Conservation (phyloP, 2,329 filamentous ascomycete species). For the Talaromyces atroroseus region DNA sequence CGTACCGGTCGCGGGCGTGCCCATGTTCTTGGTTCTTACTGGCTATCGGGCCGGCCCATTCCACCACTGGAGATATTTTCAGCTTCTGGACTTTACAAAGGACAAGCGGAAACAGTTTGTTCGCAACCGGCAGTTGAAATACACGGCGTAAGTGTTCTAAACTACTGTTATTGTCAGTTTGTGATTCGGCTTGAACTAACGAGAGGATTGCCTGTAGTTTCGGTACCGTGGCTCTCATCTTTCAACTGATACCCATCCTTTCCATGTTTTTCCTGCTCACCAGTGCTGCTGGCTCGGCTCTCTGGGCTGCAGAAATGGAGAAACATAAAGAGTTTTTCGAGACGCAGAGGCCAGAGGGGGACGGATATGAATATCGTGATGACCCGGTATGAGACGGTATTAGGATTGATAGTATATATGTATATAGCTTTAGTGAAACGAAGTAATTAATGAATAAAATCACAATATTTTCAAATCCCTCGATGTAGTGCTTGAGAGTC, state of each 20-base stretch:
- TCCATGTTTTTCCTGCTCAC: conserved; percentile 95
- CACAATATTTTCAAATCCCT: neutral
- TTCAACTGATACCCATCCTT: conserved; percentile 82
- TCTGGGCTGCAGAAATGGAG: conserved; percentile 82
- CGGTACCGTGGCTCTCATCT: conserved; percentile 72
- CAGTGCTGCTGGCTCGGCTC: conserved; percentile 72
- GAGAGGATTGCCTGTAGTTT: conserved; percentile 48
- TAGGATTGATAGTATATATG: neutral
- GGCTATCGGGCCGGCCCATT: conserved; percentile 83
- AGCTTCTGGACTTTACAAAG: conserved; percentile 68
- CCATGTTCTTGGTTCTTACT: conserved; percentile 80
- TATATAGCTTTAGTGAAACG: neutral
- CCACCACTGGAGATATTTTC: conserved; percentile 86
- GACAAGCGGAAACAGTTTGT: conserved; percentile 69
- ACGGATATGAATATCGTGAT: conserved; percentile 33
- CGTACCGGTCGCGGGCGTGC: conserved; percentile 74
- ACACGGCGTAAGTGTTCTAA: conserved; percentile 70
- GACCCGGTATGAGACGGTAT: conserved; percentile 16
- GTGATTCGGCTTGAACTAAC: neutral
- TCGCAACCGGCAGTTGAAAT: conserved; percentile 66
- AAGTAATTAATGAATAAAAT: neutral
- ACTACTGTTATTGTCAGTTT: neutral
- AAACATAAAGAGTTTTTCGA: conserved; percentile 40
- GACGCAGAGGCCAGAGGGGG: conserved; percentile 19
- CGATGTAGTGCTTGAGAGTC: neutral